Conservation (phyloP, 352 stramenopile genomes). For the Globisporangium takayamanum region DNA sequence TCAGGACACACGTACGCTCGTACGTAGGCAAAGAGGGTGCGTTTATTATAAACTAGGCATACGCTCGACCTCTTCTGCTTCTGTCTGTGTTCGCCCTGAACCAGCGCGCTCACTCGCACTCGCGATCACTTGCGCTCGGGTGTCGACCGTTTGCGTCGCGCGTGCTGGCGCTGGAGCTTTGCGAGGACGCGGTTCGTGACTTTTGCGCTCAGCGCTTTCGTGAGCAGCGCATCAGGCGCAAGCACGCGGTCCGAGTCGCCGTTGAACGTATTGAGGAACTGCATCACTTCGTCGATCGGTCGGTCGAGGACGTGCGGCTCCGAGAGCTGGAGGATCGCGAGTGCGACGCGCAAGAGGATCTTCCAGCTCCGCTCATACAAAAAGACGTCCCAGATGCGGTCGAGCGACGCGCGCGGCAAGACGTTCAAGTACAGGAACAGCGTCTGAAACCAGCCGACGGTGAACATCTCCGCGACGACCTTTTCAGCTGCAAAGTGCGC, state of each 20-base stretch:
- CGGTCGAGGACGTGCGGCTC: constrained; percentile 54
- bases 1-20: too few relatives aligned
- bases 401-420: constrained; percentile 54
- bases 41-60: too few relatives aligned
- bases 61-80: too few relatives aligned
- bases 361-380: constrained; percentile 84
- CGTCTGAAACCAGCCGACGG: constrained; percentile 86
- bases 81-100: too few relatives aligned
- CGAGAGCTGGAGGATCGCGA: constrained; percentile 65
- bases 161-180: constrained; percentile 68
- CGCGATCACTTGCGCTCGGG: constrained; percentile 14
- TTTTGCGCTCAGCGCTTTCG: constrained; percentile 58
- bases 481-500: constrained; percentile 75
- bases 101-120: too few relatives aligned
- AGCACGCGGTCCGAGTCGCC: constrained; percentile 49
- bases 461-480: constrained; percentile 83
- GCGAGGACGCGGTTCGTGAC: constrained; percentile 71
- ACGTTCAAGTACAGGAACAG: constrained; percentile 84
- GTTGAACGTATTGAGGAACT: constrained; percentile 84
- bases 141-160: constrained; percentile 40
- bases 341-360: constrained; percentile 66
- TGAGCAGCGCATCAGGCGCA: constrained; percentile 34
- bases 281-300: constrained; percentile 79
- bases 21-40: too few relatives aligned
- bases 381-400: constrained; percentile 86